Base-by-base conservation (phyloP, 352 stramenopile genomes). In the Phytophthora quininea region DNA sequence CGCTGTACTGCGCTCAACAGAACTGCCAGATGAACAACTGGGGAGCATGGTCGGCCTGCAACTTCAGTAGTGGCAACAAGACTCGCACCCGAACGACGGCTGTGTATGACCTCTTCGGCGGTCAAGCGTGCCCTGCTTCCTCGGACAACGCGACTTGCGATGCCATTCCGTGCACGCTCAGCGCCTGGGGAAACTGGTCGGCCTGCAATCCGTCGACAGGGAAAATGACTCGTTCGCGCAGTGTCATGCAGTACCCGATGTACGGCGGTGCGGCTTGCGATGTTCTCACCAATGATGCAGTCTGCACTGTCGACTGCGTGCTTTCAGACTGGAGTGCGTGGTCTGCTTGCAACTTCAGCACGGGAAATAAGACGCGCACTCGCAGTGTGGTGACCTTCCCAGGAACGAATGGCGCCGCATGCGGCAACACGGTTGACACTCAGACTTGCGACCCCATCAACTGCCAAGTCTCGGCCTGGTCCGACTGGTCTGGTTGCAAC, bases 11-110 rank as follows among this genome's bases (percentile, higher is more conserved):
- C 64, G 57, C 32, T 8, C 63, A 61, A 32, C 68, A 82, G 19
- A 48, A 90, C 61, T 91, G 83, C 37, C 59, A 76, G 35, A 49
- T 91, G 32, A 82, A 75, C 66, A 67, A 74, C 3, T 92, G 75
- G 74, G 57, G 54, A 2, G 58, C 54, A 10, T 88, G 78, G 74
- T 79, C 71, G 0, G 57, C 52, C 0, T 92, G 84, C 48, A 69
- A 90, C 58, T 73, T 79, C 35, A 46, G 48, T 11, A 79, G 57
- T 3, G 73, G 76, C 19, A 69, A 69, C 9, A 89, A 86, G 69
- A 81, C 71, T 1, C 81, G 67, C n/a, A 77, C 53, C 24, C 71
- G 77, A 8, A 86, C 73, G 0, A 58, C 86, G 24, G 79, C 77
- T 54, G 31, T 69, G 6, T 71, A 73, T 67, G 50, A 71, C 9